A percentile compares a stretch with the other conserved stretches of the same genome.
Conservation (phyloP, 495 filamentous ascomycete genomes). For the Penicillium cosmopolitanum region DNA sequence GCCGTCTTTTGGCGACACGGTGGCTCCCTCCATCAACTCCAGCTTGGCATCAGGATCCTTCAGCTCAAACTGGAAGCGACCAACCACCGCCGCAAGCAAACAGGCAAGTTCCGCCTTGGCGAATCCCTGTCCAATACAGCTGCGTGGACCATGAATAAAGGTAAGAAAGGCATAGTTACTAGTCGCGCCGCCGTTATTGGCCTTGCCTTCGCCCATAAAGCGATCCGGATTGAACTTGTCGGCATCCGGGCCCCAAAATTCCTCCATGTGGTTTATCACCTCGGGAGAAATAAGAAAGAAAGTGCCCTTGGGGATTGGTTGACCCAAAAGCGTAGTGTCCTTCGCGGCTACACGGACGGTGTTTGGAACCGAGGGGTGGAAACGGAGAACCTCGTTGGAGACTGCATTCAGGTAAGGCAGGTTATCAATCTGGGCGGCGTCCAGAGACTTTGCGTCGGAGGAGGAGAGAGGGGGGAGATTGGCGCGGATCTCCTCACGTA, state of each 20-base stretch:
- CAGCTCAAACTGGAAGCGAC: constrained; percentile 68
- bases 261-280: constrained; percentile 70
- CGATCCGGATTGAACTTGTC: constrained; percentile 80
- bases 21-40: constrained; percentile 61
- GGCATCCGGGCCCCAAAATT: constrained; percentile 84
- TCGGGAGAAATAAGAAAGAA: constrained; percentile 52
- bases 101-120: constrained; percentile 83
- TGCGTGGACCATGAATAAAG: constrained; percentile 79
- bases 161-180: constrained; percentile 78
- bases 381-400: constrained; percentile 62
- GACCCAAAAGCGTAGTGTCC: constrained; percentile 65
- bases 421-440: constrained; percentile 54
- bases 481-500: constrained; percentile 64
- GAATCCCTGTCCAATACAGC: constrained; percentile 83
- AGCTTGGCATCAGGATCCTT: constrained; percentile 61
- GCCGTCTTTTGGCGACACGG: constrained; percentile 65
- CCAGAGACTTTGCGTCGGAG: constrained; percentile 46
- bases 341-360: constrained; percentile 66
- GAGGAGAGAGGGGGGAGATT: constrained; percentile 61
- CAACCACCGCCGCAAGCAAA: constrained; percentile 75
- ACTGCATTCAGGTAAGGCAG: constrained; percentile 65
- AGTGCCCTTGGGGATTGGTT: constrained; percentile 59
- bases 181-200: constrained; percentile 56
- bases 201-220: constrained; percentile 62
- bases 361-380: constrained; percentile 59